Percentiles rank a stretch among this genome's conserved stretches.
These are phyloP conservation scores for Saposhnikovia divaricata DNA, from an alignment of 129 eudicot species.

Conservation along the genomic window DNA sequence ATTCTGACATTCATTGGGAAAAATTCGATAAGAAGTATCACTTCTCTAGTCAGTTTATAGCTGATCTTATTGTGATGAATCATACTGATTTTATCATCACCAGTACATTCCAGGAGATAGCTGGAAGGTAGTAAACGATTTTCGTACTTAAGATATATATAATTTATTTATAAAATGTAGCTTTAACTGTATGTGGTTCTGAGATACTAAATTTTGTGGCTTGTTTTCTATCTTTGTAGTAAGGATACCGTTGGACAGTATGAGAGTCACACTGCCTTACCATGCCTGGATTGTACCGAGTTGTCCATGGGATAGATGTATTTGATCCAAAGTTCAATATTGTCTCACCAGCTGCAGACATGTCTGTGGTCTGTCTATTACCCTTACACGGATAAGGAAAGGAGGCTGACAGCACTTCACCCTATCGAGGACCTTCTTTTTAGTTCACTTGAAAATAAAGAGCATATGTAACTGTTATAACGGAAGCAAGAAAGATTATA, in stretches of 20 bases:
- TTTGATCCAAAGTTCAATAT: constrained; percentile 92
- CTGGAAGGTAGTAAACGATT: constrained; percentile 52
- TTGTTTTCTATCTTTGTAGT: constrained; percentile 23
- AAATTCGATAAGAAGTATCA: constrained; percentile 83
- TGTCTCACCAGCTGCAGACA: constrained; percentile 92
- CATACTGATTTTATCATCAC: constrained; percentile 94
- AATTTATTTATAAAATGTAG: background rate
- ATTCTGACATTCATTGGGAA: constrained; percentile 82
- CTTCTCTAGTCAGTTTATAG: constrained; percentile 83
- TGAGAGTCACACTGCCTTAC: constrained; percentile 88
- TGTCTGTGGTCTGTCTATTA: constrained; percentile 56
- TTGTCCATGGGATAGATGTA: constrained; percentile 85
- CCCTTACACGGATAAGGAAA: constrained; percentile 62
- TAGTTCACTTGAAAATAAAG: constrained; percentile 77
- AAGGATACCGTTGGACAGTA: constrained; percentile 92
- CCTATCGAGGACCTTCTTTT: constrained; percentile 77
- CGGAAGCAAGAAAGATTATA: no score
- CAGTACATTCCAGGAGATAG: constrained; percentile 94
- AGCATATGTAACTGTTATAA: constrained; percentile 89
- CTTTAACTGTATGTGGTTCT: background rate
- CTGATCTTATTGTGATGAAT: constrained; percentile 89
- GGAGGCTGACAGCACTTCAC: constrained; percentile 67
- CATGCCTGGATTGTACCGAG: constrained; percentile 90
- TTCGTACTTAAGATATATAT: background rate
- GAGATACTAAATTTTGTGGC: background rate